These are phyloP conservation scores for Bullera alba DNA, from an alignment of 768 basidiomycete species.

Conservation along the genomic window DNA sequence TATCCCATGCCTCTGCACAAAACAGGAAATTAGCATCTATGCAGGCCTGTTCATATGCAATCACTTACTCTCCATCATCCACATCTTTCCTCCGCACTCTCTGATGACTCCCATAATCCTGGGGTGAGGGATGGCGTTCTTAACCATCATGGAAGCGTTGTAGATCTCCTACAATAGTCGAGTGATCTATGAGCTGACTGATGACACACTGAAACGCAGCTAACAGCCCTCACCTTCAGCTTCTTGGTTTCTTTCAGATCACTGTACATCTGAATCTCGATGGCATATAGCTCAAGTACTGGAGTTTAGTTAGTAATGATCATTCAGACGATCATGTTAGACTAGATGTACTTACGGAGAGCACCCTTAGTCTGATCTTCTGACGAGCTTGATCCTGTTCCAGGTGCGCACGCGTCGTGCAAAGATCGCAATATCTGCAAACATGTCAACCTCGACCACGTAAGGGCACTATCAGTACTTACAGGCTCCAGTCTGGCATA, in stretches of 20 bases:
- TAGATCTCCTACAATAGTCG: slow-evolving; percentile 71
- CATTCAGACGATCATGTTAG: background rate
- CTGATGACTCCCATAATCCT: slow-evolving; percentile 98
- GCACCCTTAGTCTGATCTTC: slow-evolving; percentile 80
- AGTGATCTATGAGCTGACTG: background rate
- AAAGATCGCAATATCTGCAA: slow-evolving; percentile 40
- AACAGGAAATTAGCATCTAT: background rate
- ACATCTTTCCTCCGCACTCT: slow-evolving; percentile 99
- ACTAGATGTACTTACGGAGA: slow-evolving; percentile 49
- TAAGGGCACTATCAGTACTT: slow-evolving; percentile 13
- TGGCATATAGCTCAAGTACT: slow-evolving; percentile 89
- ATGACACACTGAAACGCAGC: background rate
- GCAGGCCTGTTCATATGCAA: background rate
- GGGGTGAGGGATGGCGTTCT: slow-evolving; percentile 95
- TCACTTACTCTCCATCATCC: slow-evolving; percentile 93
- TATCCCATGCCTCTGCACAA: slow-evolving; percentile 80
- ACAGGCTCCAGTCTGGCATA: slow-evolving; percentile 77
- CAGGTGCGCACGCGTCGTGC: slow-evolving; percentile 40
- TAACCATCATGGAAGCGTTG: slow-evolving; percentile 84
- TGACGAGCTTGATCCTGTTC: slow-evolving; percentile 33
- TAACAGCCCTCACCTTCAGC: slow-evolving; percentile 60
- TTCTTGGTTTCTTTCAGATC: slow-evolving; percentile 94
- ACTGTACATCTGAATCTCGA: slow-evolving; percentile 99
- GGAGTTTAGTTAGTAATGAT: slow-evolving; percentile 1
- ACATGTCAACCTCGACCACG: slow-evolving; percentile 3